These are phyloP conservation scores for Salix purpurea DNA, from an alignment of 345 rosid genomes.

Conservation along the genomic window DNA sequence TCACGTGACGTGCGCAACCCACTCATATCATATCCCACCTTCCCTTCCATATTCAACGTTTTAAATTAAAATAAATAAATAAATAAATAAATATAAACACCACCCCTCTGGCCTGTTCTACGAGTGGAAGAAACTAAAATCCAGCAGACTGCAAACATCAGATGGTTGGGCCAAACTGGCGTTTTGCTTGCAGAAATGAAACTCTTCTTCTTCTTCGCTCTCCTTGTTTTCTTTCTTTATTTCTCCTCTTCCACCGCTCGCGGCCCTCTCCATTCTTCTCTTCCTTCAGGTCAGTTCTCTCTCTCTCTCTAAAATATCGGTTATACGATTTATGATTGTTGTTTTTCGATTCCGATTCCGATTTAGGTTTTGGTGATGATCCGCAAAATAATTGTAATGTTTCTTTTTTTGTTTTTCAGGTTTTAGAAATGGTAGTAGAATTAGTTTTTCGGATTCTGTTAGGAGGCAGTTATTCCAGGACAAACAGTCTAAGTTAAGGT, in stretches of 20 bases:
- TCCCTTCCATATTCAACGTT: conserved; percentile 1
- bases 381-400: neutral
- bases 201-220: conserved; percentile 4
- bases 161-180: neutral
- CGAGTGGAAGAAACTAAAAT: neutral
- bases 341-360: neutral
- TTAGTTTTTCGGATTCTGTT: conserved; percentile 22
- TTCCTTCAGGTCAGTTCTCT: conserved; percentile 34
- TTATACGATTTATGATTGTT: neutral
- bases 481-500: conserved; percentile 42
- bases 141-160: neutral
- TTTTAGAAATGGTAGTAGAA: conserved; percentile 12
- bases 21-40: neutral
- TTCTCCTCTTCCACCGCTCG: conserved; percentile 31
- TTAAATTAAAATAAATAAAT: too few species aligned
- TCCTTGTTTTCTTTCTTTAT: conserved; percentile 19
- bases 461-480: conserved; percentile 42
- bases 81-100: neutral
- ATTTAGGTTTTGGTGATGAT: neutral
- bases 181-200: conserved; percentile 8
- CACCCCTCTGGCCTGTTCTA: neutral
- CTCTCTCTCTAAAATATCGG: neutral
- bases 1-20: neutral
- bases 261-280: conserved; percentile 35
- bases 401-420: conserved; percentile 17